A percentile compares a stretch with the other conserved stretches of the same genome.
These are phyloP conservation scores for Coprinellus aureogranulatus DNA, from an alignment of 768 basidiomycete species.

Conservation along the genomic window DNA sequence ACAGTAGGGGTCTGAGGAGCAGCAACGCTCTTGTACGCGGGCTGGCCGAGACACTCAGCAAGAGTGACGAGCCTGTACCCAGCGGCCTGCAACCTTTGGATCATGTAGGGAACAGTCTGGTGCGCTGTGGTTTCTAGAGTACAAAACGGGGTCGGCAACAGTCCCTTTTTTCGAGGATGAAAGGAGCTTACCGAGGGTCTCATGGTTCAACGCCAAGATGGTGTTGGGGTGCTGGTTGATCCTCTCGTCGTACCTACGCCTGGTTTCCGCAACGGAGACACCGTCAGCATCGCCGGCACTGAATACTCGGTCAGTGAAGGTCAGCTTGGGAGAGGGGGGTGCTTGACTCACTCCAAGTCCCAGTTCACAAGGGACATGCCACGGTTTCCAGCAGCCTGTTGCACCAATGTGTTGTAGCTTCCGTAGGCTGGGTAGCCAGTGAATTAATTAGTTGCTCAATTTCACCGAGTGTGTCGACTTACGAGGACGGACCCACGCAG, in stretches of 20 bases:
- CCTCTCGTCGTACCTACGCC: slow-evolving; percentile 26
- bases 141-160: neutral
- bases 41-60: slow-evolving; percentile 14
- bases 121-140: slow-evolving; percentile 27
- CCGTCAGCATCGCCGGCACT: neutral
- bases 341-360: slow-evolving; percentile 36
- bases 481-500: slow-evolving; percentile 42
- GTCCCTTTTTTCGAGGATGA: too few species aligned
- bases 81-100: slow-evolving; percentile 9
- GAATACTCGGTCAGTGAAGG: neutral
- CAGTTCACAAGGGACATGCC: slow-evolving; percentile 33
- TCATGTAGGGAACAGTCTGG: slow-evolving; percentile 12
- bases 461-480: slow-evolving; percentile 6
- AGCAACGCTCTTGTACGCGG: slow-evolving; percentile 10
- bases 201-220: slow-evolving; percentile 43
- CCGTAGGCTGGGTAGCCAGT: slow-evolving; percentile 33
- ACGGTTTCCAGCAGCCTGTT: slow-evolving; percentile 26
- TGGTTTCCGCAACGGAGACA: slow-evolving; percentile 30
- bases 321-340: too few species aligned
- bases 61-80: slow-evolving; percentile 15
- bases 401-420: slow-evolving; percentile 37
- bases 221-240: slow-evolving; percentile 30
- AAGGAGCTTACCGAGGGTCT: slow-evolving; percentile 22
- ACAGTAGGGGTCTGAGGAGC: slow-evolving; percentile 22
- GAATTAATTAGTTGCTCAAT: neutral